Conservation (phyloP, 2,329 filamentous ascomycete genomes). For the Neopestalotiopsis rosae region DNA sequence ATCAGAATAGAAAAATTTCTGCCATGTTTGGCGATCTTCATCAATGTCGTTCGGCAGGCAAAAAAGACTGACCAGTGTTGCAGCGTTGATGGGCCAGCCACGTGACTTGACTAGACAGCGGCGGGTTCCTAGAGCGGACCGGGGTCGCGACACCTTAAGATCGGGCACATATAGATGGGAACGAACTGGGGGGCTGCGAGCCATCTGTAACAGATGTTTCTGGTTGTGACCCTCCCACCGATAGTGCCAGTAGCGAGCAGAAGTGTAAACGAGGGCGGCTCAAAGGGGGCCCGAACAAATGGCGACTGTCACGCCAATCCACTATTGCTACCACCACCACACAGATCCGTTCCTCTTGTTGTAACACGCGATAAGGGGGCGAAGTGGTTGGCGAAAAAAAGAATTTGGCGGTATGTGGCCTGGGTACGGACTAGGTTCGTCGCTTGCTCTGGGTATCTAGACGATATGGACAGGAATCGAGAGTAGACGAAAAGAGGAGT, state of each 20-base stretch:
- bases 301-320: background rate
- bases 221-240: background rate
- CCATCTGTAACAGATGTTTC: constrained; percentile 15
- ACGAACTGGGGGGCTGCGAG: background rate
- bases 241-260: background rate
- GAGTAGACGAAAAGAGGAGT: background rate
- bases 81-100: background rate
- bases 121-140: background rate
- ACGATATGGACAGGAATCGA: background rate
- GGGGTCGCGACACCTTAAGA: background rate
- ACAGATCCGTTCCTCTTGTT: background rate
- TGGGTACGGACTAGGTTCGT: background rate
- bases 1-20: background rate
- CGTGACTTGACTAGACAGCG: background rate
- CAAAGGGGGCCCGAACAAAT: background rate
- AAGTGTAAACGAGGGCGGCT: background rate
- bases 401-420: no score
- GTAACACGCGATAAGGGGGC: background rate
- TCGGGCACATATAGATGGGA: constrained; percentile 6
- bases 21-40: background rate
- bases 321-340: background rate
- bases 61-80: no score
- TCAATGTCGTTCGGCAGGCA: background rate
- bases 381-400: no score
- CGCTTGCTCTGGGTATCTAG: background rate